Base-by-base conservation (phyloP, 208 protist species). In the Trypanosoma lewisi region DNA sequence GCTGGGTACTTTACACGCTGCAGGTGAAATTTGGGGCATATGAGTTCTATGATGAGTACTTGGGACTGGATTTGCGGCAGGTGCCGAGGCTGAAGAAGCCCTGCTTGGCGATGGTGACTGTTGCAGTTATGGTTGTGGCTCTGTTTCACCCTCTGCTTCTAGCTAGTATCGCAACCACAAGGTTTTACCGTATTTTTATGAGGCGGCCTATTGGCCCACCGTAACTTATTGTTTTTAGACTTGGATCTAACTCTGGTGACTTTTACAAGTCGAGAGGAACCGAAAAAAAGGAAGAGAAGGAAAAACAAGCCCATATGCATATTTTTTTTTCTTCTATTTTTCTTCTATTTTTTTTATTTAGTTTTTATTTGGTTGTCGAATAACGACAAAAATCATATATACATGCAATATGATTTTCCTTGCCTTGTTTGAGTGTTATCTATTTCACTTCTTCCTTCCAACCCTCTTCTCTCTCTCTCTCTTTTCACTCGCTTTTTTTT, bases 1-100 rank as follows among this genome's bases (percentile, higher is more conserved):
- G 85, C 31, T 73, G 78, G 63, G 58, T 56, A 36, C 36, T 95
- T 52, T 95, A 95, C 69, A 70, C 85, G 56, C 54, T 92, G 14
- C 89, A 95, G 63, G 37, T 85, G 17, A 45, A 72, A 11, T 91
- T 57, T 59, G 63, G 67, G 14, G 85, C 85, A 14, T 92, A 91
- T 63, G 81, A 88, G 11, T 92, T 91, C 28, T 95, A 95, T 64
- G 85, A 93, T 65, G 89, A 95, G 70, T 95, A 87, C 67, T 70
- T 95, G 36, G 89, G 89, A 8, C 67, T 95, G 2, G 89, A 95
- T 55, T 75, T 95, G 2, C 78, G 83, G 2, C 83, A 93, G 70
- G 83, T 83, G 12, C 89, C 89, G 39, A 77, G 71, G 11, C 41
- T 91, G 34, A 78, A 93, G 56, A 88, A 86, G 55, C 89, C 89